phyloP scores from a whole-genome alignment of 1,284 basidiomycete species.

The Rhodofomes roseus region DNA sequence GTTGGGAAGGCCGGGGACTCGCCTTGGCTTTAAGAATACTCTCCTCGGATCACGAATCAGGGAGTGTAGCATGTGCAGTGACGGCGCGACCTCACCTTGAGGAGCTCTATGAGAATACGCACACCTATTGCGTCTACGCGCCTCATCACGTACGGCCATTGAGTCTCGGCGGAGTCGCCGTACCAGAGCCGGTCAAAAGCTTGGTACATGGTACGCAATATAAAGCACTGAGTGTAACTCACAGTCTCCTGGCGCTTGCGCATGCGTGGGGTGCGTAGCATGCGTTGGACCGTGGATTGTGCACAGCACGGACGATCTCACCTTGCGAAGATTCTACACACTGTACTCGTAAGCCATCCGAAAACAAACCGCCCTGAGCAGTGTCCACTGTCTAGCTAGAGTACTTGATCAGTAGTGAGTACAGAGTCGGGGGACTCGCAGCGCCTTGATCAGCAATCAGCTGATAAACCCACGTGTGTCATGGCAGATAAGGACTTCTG shows the following conservation, averaged over 20 bases:
- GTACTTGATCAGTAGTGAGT: too few relatives aligned
- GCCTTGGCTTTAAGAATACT: not conserved
- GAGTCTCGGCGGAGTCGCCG: not conserved
- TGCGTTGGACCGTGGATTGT: not conserved
- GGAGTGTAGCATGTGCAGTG: not conserved
- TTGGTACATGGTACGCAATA: not conserved
- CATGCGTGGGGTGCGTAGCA: not conserved
- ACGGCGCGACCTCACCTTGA: not conserved
- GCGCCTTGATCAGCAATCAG: conserved; percentile 6
- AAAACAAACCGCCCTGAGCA: too few relatives aligned
- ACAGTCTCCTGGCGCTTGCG: not conserved
- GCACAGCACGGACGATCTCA: not conserved
- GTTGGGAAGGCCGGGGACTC: not conserved
- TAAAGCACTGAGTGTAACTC: not conserved
- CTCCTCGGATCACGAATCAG: not conserved
- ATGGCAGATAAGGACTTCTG: not conserved
- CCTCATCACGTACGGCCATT: not conserved
- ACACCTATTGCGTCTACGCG: not conserved
- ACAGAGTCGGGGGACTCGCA: not conserved
- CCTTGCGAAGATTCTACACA: not conserved
- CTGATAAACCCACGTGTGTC: conserved; percentile 4
- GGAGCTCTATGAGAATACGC: too few relatives aligned
- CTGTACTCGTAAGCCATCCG: not conserved
- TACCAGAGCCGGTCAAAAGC: not conserved
- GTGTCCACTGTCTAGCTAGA: too few relatives aligned